A percentile compares a stretch with the other conserved stretches of the same genome.
Conservation (phyloP, 2,329 filamentous ascomycete species). For the Fusarium buharicum region DNA sequence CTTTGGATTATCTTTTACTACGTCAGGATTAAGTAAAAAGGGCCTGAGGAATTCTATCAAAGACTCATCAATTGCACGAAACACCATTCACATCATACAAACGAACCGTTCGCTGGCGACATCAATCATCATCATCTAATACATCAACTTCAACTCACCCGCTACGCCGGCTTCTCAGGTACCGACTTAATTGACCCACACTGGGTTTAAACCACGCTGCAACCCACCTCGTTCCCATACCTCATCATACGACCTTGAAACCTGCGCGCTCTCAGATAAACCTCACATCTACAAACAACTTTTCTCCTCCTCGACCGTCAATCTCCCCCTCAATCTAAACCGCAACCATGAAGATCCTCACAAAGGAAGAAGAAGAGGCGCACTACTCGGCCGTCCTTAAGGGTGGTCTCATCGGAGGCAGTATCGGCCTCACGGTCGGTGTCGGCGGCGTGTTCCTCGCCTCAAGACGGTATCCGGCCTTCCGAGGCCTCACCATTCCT, state of each 20-base stretch:
- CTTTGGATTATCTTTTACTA: conserved; percentile 9
- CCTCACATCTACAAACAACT: conserved; percentile 11
- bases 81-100: not conserved
- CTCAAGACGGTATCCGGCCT: conserved; percentile 76
- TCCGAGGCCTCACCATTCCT: conserved; percentile 84
- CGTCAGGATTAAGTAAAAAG: conserved; percentile 8
- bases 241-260: conserved; percentile 36
- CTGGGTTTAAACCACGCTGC: conserved; percentile 36
- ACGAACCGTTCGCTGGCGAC: not conserved
- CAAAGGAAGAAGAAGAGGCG: conserved; percentile 87
- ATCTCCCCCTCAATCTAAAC: conserved; percentile 4
- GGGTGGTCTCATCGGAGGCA: conserved; percentile 80
- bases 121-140: not conserved
- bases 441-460: conserved; percentile 74
- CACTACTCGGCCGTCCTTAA: conserved; percentile 86
- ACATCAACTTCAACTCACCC: conserved; percentile 8
- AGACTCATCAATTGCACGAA: conserved; percentile 14
- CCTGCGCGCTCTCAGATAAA: conserved; percentile 5
- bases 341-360: conserved; percentile 88
- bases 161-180: conserved; percentile 2
- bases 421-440: conserved; percentile 74
- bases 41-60: not conserved
- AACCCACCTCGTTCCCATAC: conserved; percentile 28
- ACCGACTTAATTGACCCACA: conserved; percentile 29
- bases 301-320: conserved; percentile 2